Conservation (phyloP, 257 asterid species). For the Solanum chaucha region DNA sequence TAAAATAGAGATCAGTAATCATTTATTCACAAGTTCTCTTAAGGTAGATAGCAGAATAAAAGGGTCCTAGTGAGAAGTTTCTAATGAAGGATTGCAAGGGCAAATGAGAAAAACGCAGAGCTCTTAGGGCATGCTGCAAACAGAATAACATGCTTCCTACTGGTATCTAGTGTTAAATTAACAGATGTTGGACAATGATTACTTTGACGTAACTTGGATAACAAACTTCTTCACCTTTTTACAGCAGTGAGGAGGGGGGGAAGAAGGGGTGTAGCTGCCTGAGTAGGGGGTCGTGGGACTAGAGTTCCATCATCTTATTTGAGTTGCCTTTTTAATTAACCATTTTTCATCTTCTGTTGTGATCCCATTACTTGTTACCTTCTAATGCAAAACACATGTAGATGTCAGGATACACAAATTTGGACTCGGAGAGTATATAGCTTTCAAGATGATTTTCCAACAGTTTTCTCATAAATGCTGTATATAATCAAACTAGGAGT, state of each 20-base stretch:
- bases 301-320: neutral
- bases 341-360: neutral
- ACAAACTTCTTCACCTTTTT: neutral
- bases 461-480: neutral
- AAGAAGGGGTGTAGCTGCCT: neutral
- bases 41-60: neutral
- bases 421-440: neutral
- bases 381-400: neutral
- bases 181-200: neutral
- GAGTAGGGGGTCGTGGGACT: neutral
- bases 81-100: neutral
- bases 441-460: neutral
- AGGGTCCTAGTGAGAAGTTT: neutral
- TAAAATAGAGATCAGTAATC: neutral
- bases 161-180: neutral
- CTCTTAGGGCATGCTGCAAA: neutral
- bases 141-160: neutral
- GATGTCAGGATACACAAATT: neutral
- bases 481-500: neutral
- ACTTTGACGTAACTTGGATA: neutral
- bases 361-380: neutral
- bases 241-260: neutral
- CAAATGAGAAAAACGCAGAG: neutral
- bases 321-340: neutral
- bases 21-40: neutral